Evolutionary conservation across 75 land plant species (phyloP).

Genomic region (Larix kaempferi): DNA sequence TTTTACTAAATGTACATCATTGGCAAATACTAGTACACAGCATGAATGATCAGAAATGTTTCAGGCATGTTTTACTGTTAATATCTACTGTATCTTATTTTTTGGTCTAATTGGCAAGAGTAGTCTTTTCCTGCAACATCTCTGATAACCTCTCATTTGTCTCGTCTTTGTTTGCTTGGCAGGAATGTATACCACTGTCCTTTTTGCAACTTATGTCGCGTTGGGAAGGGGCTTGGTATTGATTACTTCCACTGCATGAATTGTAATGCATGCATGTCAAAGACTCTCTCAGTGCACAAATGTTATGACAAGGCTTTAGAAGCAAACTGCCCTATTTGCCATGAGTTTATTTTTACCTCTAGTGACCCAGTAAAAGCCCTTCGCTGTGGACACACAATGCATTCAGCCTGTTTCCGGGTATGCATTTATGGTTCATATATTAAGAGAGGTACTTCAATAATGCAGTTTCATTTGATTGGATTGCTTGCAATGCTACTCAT

Average conservation of each 20-base stretch:
- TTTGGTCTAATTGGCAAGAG: background rate
- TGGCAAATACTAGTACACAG: no score
- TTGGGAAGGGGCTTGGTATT: constrained; percentile 73
- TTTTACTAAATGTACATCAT: no score
- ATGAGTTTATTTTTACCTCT: constrained; percentile 71
- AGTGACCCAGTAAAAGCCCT: constrained; percentile 69
- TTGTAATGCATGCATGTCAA: constrained; percentile 77
- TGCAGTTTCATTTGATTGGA: background rate
- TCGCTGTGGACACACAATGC: constrained; percentile 83
- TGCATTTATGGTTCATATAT: background rate
- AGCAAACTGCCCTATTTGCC: constrained; percentile 76
- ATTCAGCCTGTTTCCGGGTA: constrained; percentile 79
- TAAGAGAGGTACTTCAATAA: background rate
- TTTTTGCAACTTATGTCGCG: constrained; percentile 73
- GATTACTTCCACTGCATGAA: constrained; percentile 86
- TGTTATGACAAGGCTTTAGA: constrained; percentile 70
- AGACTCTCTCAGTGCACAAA: constrained; percentile 43
- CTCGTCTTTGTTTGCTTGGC: constrained; percentile 12
- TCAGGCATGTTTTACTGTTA: background rate
- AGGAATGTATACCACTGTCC: constrained; percentile 88
- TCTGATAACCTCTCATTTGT: background rate
- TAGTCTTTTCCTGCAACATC: background rate
- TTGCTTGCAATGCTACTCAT: background rate
- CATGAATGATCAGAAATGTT: background rate
- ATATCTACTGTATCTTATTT: background rate